These are phyloP conservation scores for Monosporascus sp. DNA, from an alignment of 2,329 filamentous ascomycete species.

Conservation along the genomic window DNA sequence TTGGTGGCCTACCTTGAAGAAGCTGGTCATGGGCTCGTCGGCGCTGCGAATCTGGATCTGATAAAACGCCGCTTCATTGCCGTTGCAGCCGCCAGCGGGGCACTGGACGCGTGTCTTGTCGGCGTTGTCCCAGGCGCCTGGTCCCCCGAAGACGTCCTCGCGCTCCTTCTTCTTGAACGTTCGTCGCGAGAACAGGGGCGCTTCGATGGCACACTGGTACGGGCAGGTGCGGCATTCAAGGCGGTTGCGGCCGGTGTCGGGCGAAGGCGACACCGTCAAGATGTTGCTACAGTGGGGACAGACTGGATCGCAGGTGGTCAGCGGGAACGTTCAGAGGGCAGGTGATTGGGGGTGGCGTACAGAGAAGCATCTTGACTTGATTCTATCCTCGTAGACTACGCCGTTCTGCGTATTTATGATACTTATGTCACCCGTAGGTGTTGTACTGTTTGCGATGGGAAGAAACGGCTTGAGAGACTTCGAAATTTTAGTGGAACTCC, in stretches of 20 bases:
- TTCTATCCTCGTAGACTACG: too few species aligned
- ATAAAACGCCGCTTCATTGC: constrained; percentile 85
- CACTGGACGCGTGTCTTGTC: constrained; percentile 82
- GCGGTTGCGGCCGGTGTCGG: constrained; percentile 61
- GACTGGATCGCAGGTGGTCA: constrained; percentile 42
- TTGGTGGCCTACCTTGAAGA: constrained; percentile 65
- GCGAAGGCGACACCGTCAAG: constrained; percentile 62
- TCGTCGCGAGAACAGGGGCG: constrained; percentile 74
- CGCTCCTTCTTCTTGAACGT: constrained; percentile 82
- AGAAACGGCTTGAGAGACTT: not conserved
- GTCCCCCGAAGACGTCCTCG: constrained; percentile 85
- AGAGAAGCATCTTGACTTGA: constrained; percentile 50
- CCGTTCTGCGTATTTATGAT: too few species aligned
- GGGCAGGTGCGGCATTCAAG: constrained; percentile 95
- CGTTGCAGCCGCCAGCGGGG: constrained; percentile 72
- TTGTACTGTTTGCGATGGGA: not conserved
- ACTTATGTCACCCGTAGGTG: too few species aligned
- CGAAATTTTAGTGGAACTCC: constrained; percentile 6
- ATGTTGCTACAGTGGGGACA: constrained; percentile 82
- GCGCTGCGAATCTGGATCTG: constrained; percentile 97
- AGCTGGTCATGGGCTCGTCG: constrained; percentile 97
- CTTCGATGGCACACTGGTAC: constrained; percentile 79
- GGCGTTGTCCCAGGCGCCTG: constrained; percentile 85
- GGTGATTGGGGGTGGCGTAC: constrained; percentile 34
- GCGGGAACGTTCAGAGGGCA: constrained; percentile 2